Base-by-base conservation (phyloP, 169 alveolate species). In the Plasmodium blacklocki region DNA sequence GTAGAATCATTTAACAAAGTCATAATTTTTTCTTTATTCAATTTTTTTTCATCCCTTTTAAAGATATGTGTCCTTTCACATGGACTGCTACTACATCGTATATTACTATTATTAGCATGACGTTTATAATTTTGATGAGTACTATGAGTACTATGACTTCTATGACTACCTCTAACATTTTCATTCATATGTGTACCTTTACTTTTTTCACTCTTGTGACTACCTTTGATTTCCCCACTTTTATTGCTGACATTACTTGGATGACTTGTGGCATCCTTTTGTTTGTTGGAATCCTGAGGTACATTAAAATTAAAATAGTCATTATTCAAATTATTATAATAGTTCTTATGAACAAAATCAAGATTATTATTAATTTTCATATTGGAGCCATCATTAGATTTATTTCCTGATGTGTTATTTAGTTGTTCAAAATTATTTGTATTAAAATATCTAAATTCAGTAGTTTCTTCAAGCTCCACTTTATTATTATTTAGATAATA, bases 291-390 rank as follows among this genome's bases (percentile, higher is more conserved):
- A 18, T 43, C 62, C 3, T 39, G 21, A 11, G 21, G 60, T 11
- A 52, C 26, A 64, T 52, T 78, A 21, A 76, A 63, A 12, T 73
- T 78, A 52, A 78, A 78, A 26, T 64, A 78, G 52, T 78, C 71
- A 12, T 19, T 59, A 26, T 78, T 78, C 58, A 66, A 78, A 29
- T 14, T 78, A 50, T 78, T 78, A 59, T 64, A 63, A 45, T 64
- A 64, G 15, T 59, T 78, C 7, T 60, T 64, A 59, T 78, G 45
- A n/a, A 26, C 32, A 45, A 64, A 78, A 59, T 78, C 76, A 12
- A 39, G 47, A 29, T 32, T 78, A 3, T 58, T 59, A 45, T 67
- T 39, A 29, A 60, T 45, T 45, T 52, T 64, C 26, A 43, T 66
- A n/a, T 66, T 63, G 6, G 23, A 21, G 1, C 21, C n/a, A n/a